These are phyloP conservation scores for Aspergillus sergii DNA, from an alignment of 2,329 filamentous ascomycete species.

Conservation along the genomic window DNA sequence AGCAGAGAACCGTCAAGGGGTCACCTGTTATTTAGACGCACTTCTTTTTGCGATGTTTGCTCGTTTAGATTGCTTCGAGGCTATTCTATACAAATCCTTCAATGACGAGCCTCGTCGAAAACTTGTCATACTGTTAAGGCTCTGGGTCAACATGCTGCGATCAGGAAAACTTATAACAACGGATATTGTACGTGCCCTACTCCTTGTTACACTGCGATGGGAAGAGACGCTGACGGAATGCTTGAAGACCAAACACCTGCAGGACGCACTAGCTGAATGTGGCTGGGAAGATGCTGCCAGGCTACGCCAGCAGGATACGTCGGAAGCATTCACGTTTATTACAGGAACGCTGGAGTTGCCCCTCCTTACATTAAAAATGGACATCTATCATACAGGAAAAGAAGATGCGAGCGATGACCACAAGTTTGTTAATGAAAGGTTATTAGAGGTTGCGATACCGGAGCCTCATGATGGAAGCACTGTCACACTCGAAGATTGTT, in stretches of 20 bases:
- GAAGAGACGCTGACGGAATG: conserved; percentile 4
- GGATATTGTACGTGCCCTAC: conserved; percentile 66
- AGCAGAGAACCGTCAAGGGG: conserved; percentile 79
- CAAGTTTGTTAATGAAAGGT: conserved; percentile 87
- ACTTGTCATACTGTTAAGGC: conserved; percentile 73
- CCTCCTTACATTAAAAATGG: conserved; percentile 86
- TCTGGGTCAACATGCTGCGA: conserved; percentile 93
- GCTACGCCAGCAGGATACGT: conserved; percentile 88
- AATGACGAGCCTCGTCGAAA: conserved; percentile 71
- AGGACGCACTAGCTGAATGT: conserved; percentile 78
- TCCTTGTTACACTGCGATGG: neutral
- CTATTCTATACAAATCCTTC: conserved; percentile 81
- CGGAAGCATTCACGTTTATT: conserved; percentile 93
- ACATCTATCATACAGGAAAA: conserved; percentile 89
- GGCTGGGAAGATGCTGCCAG: conserved; percentile 82
- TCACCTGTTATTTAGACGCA: conserved; percentile 94
- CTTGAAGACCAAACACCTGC: conserved; percentile 75
- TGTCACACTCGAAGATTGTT: conserved; percentile 83
- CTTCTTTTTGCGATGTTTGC: conserved; percentile 96
- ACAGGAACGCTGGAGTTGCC: conserved; percentile 87
- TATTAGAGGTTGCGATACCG: conserved; percentile 84
- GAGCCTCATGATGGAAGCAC: conserved; percentile 67
- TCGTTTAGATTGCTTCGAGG: conserved; percentile 85
- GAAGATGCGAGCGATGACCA: conserved; percentile 84
- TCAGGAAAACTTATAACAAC: conserved; percentile 81